Conservation (phyloP, 2,329 filamentous ascomycete species). For the Phialocephala sp. region DNA sequence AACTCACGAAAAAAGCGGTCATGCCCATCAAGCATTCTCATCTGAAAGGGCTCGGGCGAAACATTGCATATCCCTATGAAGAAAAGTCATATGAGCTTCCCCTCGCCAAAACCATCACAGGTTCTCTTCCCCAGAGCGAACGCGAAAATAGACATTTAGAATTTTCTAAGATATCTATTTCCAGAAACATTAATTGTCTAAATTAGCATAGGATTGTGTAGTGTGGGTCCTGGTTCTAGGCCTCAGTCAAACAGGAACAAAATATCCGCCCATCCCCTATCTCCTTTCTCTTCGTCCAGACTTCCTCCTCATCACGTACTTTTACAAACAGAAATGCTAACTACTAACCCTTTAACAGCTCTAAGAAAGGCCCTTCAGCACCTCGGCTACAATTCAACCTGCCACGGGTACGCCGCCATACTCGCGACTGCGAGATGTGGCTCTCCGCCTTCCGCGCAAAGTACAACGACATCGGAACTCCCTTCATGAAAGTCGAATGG, state of each 20-base stretch:
- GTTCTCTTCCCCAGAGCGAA: no score
- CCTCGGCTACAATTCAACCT: constrained; percentile 70
- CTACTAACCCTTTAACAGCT: constrained; percentile 47
- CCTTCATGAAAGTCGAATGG: constrained; percentile 71
- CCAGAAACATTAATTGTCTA: constrained; percentile 69
- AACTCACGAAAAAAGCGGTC: no score
- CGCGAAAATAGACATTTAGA: no score
- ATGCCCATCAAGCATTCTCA: no score
- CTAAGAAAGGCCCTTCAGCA: constrained; percentile 69
- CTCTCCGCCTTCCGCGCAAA: constrained; percentile 70
- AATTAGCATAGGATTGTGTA: constrained; percentile 68
- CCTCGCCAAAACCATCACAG: no score
- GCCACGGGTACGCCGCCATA: constrained; percentile 75
- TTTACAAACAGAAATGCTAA: no score
- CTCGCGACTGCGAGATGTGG: constrained; percentile 72
- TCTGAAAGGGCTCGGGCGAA: no score
- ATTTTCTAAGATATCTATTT: no score
- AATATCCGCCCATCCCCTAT: constrained; percentile 37
- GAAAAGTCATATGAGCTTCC: no score
- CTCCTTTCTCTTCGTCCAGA: no score
- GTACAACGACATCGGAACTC: constrained; percentile 60
- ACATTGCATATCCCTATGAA: no score
- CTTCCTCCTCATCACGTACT: not conserved
- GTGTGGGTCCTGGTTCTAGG: constrained; percentile 77
- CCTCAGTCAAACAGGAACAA: constrained; percentile 72